Base-by-base conservation (phyloP, 1,139 yeast species). In the Groenewaldozyma auringiensis region DNA sequence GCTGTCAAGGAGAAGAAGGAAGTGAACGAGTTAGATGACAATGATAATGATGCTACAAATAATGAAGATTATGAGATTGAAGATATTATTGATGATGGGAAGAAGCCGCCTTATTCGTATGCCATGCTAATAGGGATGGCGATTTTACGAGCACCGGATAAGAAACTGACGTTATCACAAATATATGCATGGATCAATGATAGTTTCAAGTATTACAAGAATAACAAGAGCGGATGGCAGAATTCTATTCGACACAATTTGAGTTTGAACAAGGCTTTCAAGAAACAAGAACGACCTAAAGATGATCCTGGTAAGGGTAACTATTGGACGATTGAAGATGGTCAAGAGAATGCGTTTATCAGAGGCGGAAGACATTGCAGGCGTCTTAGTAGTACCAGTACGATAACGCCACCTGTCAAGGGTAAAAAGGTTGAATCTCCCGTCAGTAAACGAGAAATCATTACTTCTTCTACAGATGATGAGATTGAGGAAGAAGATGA, bases 101-200 rank as follows among this genome's bases (percentile, higher is more conserved):
- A 64, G 40, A 92, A 94, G 64, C 98, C 98, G 2, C 96, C 96
- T 2, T 89, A 81, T 60, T 86, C 96, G 3, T 92, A 92, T 62
- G 98, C 98, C 6, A 83, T 92, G 37, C 72, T 92, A 51, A 92
- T 92, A 52, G 97, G 96, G 3, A 83, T 92, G 81, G 92, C 97
- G 1, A 88, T 92, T 47, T 69, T 92, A 52, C 79, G 95, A 50
- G 81, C 95, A n/a, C 79, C 81, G 1, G 81, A 78, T 25, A 80
- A 87, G 50, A 78, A 79, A 57, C 74, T 94, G 46, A 92, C 98
- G 0, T 72, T 92, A 46, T 80, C 96, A 0, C 96, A 88, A 60
- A 94, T 92, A 44, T 92, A 92, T 68, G 76, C 73, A 54, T 92
- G 98, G 98, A 94, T 92, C 43, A 80, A 94, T 14, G 81, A 81